A percentile compares a stretch with the other conserved stretches of the same genome.
Evolutionary conservation across 2,329 filamentous ascomycete species (phyloP).

Genomic region (Onygenales sp.): DNA sequence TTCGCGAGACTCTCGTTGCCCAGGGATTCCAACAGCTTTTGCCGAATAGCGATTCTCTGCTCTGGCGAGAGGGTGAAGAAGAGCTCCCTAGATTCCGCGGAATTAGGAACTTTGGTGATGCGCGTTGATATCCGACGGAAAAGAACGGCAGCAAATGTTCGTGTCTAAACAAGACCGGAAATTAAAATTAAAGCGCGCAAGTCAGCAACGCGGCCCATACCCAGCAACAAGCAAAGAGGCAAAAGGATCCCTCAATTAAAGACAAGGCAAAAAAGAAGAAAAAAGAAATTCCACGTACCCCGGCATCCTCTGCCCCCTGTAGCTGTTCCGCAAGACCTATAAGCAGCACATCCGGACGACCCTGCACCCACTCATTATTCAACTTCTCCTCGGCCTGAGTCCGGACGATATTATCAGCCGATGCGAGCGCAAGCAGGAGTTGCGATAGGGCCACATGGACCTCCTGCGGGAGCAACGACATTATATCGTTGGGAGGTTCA

Average conservation of each 20-base stretch:
- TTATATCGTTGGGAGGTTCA: not conserved
- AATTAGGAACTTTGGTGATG: slow-evolving; percentile 61
- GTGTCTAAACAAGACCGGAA: slow-evolving; percentile 47
- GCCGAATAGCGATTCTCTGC: slow-evolving; percentile 67
- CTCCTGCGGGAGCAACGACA: slow-evolving; percentile 81
- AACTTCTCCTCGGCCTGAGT: slow-evolving; percentile 83
- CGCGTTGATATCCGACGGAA: slow-evolving; percentile 91
- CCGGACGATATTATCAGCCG: slow-evolving; percentile 76
- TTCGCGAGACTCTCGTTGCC: slow-evolving; percentile 61
- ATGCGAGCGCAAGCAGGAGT: slow-evolving; percentile 81
- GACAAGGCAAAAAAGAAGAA: not conserved
- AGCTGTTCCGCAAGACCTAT: slow-evolving; percentile 94
- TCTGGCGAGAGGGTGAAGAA: slow-evolving; percentile 71
- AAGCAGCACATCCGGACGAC: slow-evolving; percentile 74
- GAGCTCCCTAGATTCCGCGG: slow-evolving; percentile 64
- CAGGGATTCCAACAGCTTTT: slow-evolving; percentile 72
- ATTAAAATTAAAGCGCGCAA: slow-evolving; percentile 10
- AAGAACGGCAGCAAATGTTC: slow-evolving; percentile 85
- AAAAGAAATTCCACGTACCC: slow-evolving; percentile 43
- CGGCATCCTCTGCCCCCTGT: slow-evolving; percentile 61
- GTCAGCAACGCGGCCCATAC: too few species aligned
- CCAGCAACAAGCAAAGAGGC: not conserved
- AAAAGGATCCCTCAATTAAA: not conserved
- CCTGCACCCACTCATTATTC: slow-evolving; percentile 77
- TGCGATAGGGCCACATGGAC: slow-evolving; percentile 74